A percentile compares a stretch with the other conserved stretches of the same genome.
phyloP scores from a whole-genome alignment of 1,139 yeast genomes.

The Candida anutae region DNA sequence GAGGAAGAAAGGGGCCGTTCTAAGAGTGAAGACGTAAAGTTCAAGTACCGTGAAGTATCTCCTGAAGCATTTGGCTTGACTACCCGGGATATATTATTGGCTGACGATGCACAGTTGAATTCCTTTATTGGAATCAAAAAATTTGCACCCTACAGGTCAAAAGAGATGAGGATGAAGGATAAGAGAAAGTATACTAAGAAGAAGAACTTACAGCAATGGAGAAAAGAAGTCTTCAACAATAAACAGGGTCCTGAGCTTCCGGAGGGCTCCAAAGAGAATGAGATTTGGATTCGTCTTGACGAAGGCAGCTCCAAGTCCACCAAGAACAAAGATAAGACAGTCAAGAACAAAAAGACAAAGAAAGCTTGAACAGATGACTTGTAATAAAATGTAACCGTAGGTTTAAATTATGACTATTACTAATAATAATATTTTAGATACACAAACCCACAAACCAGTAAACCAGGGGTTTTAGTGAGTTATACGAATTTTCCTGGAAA shows the following conservation, averaged over 20 bases:
- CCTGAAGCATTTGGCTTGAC: slow-evolving; percentile 90
- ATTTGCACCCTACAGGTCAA: slow-evolving; percentile 85
- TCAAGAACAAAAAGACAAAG: slow-evolving; percentile 1
- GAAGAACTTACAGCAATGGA: slow-evolving; percentile 83
- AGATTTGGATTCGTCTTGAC: slow-evolving; percentile 32
- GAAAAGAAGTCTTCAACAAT: slow-evolving; percentile 66
- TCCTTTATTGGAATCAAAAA: slow-evolving; percentile 82
- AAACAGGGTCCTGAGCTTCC: slow-evolving; percentile 47
- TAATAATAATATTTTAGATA: too few relatives aligned
- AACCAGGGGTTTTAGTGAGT: too few relatives aligned
- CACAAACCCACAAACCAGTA: too few relatives aligned
- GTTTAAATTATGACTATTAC: too few relatives aligned
- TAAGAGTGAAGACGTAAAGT: slow-evolving; percentile 41
- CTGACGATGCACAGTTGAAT: slow-evolving; percentile 82
- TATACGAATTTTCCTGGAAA: too few relatives aligned
- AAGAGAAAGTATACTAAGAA: slow-evolving; percentile 78
- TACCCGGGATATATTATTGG: slow-evolving; percentile 79
- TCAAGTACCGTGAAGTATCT: slow-evolving; percentile 88
- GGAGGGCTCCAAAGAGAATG: slow-evolving; percentile 25
- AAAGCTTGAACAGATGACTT: too few relatives aligned
- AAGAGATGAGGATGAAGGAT: slow-evolving; percentile 67
- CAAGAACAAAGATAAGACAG: slow-evolving; percentile 1
- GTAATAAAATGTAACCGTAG: too few relatives aligned
- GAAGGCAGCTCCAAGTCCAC: slow-evolving; percentile 3
- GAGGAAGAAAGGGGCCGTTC: slow-evolving; percentile 56